Evolutionary conservation across 2,329 filamentous ascomycete genomes (phyloP).

Genomic region (Penicillium sumatraense): DNA sequence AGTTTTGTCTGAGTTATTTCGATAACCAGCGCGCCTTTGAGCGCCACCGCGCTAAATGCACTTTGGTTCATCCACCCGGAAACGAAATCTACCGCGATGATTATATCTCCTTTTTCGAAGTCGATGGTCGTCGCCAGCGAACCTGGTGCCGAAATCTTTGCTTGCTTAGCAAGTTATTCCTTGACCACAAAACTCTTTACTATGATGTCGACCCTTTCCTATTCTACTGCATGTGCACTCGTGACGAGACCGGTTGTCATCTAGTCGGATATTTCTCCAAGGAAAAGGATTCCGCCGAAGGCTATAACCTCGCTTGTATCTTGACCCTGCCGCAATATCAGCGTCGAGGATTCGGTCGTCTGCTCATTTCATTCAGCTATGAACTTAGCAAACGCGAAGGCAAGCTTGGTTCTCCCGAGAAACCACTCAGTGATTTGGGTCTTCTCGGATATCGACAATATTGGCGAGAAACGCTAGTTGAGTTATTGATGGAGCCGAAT

Average conservation of each 20-base stretch:
- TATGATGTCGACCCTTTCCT: conserved; percentile 97
- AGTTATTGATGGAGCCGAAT: conserved; percentile 75
- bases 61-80: conserved; percentile 86
- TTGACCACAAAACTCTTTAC: conserved; percentile 98
- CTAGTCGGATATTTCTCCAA: conserved; percentile 99
- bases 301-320: conserved; percentile 98
- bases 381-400: conserved; percentile 94
- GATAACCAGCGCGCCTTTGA: conserved; percentile 80
- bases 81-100: conserved; percentile 97
- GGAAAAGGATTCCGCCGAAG: conserved; percentile 95
- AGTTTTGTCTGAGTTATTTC: conserved; percentile 94
- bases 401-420: conserved; percentile 94
- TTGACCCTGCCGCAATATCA: conserved; percentile 95
- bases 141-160: conserved; percentile 99
- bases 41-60: conserved; percentile 88
- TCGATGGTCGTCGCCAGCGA: conserved; percentile 94
- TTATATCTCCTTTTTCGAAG: conserved; percentile 93
- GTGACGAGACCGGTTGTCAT: conserved; percentile 88
- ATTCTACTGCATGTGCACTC: conserved; percentile 96
- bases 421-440: conserved; percentile 91
- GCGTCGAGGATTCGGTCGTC: conserved; percentile 86
- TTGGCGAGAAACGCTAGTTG: conserved; percentile 94
- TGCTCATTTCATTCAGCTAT: conserved; percentile 97
- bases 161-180: conserved; percentile 90
- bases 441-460: conserved; percentile 94